Evolutionary conservation across 2,329 filamentous ascomycete species (phyloP).

Genomic region (Paramyrothecium sp.): DNA sequence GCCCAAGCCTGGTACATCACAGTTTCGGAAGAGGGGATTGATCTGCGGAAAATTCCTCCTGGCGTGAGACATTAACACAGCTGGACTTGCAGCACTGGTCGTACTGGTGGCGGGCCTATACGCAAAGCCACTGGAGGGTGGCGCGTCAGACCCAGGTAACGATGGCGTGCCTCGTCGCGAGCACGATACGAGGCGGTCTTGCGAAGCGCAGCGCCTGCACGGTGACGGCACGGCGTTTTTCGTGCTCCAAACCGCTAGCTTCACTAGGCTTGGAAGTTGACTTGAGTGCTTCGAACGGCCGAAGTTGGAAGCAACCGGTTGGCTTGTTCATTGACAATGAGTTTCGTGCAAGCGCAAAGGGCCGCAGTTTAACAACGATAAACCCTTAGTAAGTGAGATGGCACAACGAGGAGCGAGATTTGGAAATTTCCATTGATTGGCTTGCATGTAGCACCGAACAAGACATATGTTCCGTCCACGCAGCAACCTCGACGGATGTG

Average conservation of each 20-base stretch:
- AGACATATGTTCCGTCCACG: conserved; percentile 69
- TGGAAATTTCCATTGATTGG: not conserved
- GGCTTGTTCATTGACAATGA: conserved; percentile 86
- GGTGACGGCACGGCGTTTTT: not conserved
- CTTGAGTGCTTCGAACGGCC: conserved; percentile 74
- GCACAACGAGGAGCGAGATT: not conserved
- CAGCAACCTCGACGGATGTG: conserved; percentile 65
- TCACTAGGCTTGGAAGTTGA: conserved; percentile 39
- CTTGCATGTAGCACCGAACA: conserved; percentile 47
- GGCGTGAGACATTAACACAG: not conserved
- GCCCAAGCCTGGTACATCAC: too few species aligned
- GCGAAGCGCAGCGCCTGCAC: not conserved
- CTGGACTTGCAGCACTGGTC: not conserved
- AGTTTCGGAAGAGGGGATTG: too few species aligned
- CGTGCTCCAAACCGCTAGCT: not conserved
- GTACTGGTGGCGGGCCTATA: not conserved
- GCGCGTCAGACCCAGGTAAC: not conserved
- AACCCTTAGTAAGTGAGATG: conserved; percentile 61
- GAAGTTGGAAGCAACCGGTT: conserved; percentile 67
- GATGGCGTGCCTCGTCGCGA: not conserved
- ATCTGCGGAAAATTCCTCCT: too few species aligned
- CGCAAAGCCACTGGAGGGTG: not conserved
- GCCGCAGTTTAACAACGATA: conserved; percentile 51
- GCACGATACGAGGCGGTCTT: not conserved
- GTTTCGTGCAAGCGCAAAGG: conserved; percentile 48